A percentile compares a stretch with the other conserved stretches of the same genome.
Conservation (phyloP, 495 filamentous ascomycete genomes). For the Collariella sp. region DNA sequence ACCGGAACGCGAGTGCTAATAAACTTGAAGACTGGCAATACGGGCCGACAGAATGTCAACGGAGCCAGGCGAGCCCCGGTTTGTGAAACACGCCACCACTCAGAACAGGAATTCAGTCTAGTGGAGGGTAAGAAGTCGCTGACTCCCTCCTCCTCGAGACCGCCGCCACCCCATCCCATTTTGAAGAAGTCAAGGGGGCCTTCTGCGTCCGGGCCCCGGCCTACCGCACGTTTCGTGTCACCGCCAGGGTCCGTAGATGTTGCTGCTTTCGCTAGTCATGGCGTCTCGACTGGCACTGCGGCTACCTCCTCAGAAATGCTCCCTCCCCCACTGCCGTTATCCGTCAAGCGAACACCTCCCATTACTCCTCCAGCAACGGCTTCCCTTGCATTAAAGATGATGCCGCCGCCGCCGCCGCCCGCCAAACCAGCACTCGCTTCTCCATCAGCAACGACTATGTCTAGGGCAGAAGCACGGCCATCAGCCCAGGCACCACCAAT, state of each 20-base stretch:
- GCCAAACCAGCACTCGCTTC: neutral
- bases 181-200: conserved; percentile 47
- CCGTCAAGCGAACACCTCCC: neutral
- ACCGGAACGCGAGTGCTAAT: conserved; percentile 4
- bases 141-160: conserved; percentile 24
- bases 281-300: conserved; percentile 15
- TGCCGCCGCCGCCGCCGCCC: neutral
- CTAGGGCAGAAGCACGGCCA: conserved; percentile 14
- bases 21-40: neutral
- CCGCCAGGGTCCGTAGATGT: conserved; percentile 37
- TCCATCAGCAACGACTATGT: neutral
- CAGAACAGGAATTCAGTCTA: conserved; percentile 3
- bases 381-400: neutral
- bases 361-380: neutral
- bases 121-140: conserved; percentile 16
- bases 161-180: conserved; percentile 40
- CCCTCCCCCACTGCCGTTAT: conserved; percentile 17
- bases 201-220: conserved; percentile 40
- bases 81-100: neutral
- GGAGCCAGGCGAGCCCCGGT: neutral
- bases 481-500: conserved; percentile 6
- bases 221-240: conserved; percentile 45
- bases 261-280: conserved; percentile 16
- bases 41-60: neutral
- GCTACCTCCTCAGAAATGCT: conserved; percentile 15